Evolutionary conservation across 192 early-diverging fungal species (phyloP).

Genomic region (Linnemannia schmuckeri): DNA sequence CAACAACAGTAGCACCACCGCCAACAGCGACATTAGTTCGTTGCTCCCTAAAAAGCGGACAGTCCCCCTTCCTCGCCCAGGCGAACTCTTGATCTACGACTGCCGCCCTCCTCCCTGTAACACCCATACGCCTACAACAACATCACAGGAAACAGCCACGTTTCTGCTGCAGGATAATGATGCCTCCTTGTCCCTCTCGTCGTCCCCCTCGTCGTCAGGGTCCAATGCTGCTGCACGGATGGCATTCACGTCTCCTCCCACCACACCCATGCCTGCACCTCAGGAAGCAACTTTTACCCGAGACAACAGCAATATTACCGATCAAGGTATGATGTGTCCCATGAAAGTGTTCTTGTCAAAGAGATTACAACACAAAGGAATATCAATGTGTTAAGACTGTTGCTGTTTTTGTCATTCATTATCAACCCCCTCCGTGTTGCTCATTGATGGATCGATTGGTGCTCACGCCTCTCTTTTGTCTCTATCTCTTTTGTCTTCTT

Average conservation of each 20-base stretch:
- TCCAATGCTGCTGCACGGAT: background rate
- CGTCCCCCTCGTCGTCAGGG: constrained; percentile 4
- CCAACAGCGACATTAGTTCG: background rate
- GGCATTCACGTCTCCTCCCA: constrained; percentile 19
- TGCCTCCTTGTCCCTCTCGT: background rate
- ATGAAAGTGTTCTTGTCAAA: background rate
- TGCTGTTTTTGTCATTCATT: background rate
- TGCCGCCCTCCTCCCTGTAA: constrained; percentile 28
- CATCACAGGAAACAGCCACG: background rate
- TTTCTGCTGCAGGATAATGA: background rate
- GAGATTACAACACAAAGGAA: background rate
- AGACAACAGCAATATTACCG: background rate
- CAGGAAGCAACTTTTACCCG: constrained; percentile 6
- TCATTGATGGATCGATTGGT: background rate
- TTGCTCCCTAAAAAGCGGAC: background rate
- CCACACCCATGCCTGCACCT: constrained; percentile 31
- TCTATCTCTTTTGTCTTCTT: background rate
- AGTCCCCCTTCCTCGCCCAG: constrained; percentile 55
- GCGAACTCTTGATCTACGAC: constrained; percentile 63
- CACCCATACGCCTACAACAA: background rate
- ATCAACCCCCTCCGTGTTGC: background rate
- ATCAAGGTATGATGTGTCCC: constrained; percentile 2
- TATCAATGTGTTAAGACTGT: no score
- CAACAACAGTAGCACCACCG: background rate
- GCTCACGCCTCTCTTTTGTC: background rate